Base-by-base conservation (phyloP, 441 rosid genomes). In the Metrosideros polymorpha region DNA sequence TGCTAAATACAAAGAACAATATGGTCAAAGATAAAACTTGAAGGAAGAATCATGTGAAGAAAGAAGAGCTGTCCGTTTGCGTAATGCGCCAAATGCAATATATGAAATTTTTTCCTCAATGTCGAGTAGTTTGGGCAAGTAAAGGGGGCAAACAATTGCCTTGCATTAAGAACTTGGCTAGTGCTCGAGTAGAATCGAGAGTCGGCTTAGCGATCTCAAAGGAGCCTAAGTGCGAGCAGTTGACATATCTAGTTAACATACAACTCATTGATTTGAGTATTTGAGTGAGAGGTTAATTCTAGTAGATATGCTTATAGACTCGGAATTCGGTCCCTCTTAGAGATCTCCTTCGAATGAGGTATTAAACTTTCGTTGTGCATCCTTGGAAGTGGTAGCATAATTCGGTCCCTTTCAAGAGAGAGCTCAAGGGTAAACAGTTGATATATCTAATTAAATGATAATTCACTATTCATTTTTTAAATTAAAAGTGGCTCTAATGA, bases 211-310 rank as follows among this genome's bases (percentile, higher is more conserved):
- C 35, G n/a, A 71, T 42, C 1, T 71, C 79, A 35, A 63, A 66
- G 79, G 45, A 71, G 79, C 3, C n/a, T 35, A 19, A 32, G 8
- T 22, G 25, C 0, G 0, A 39, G 79, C 18, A 71, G 14, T 35
- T 35, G 1, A 19, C 45, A 19, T 22, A 35, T 1, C 4, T 35
- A 35, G 45, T 19, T 35, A 35, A 9, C 0, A 0, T 0, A 19
- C 2, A 71, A 71, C n/a, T 35, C n/a, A 22, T 19, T 35, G 27
- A 66, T 66, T 35, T 3, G 4, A 0, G 29, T 55, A 55, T 9
- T 4, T 27, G 29, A 55, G 45, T 9, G 79, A 35, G 35, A 22
- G 79, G 27, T 35, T 35, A 35, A 71, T 12, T 71, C 27, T 35
- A 39, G 1, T 35, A 1, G 47, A 71, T 71, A 35, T 71, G 79